These are phyloP conservation scores for Talaromyces marneffei DNA, from an alignment of 2,329 filamentous ascomycete genomes.

Conservation along the genomic window DNA sequence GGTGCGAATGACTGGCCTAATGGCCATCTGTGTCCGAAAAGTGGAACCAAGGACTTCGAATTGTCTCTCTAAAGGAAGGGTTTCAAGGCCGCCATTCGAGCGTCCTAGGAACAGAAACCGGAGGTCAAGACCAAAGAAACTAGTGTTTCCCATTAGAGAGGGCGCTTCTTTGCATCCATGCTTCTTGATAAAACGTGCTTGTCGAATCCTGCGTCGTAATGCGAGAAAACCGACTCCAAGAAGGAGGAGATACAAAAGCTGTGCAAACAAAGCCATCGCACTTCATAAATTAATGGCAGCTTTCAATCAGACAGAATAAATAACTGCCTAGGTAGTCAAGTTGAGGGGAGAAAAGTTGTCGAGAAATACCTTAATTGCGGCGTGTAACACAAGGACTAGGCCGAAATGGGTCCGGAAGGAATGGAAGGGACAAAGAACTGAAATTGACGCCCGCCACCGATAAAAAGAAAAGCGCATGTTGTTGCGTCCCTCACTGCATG, in stretches of 20 bases:
- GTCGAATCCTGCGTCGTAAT: not conserved
- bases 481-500: too few relatives aligned
- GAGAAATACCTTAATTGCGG: not conserved
- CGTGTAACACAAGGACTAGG: not conserved
- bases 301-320: not conserved
- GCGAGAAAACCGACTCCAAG: not conserved
- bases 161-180: constrained; percentile 7
- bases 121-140: constrained; percentile 1
- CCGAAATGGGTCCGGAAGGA: not conserved
- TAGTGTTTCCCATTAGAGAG: not conserved
- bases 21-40: constrained; percentile 10
- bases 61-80: constrained; percentile 2
- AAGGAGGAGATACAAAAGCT: not conserved
- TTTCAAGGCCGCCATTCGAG: constrained; percentile 4
- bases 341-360: not conserved
- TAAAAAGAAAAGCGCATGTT: too few relatives aligned
- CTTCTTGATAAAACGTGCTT: not conserved
- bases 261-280: not conserved
- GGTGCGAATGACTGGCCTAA: constrained; percentile 43
- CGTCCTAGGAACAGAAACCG: not conserved
- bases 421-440: not conserved
- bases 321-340: not conserved
- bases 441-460: not conserved
- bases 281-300: not conserved
- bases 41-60: constrained; percentile 11